A percentile compares a stretch with the other conserved stretches of the same genome.
Evolutionary conservation across 1,284 basidiomycete genomes (phyloP).

Genomic region (Phenoliferia sp.): DNA sequence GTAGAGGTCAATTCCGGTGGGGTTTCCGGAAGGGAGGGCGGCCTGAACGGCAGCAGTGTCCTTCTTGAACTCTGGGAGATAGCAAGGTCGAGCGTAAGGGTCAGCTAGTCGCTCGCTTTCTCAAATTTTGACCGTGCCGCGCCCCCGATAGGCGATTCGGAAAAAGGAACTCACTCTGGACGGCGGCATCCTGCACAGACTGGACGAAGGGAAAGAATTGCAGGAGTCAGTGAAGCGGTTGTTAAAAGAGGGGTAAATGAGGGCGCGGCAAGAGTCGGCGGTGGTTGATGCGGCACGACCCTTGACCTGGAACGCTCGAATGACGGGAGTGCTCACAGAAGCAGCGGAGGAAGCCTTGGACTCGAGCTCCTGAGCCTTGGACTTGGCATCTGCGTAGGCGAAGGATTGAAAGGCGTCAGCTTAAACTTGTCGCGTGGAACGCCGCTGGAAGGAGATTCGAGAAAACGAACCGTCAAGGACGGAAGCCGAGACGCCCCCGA

Average conservation of each 20-base stretch:
- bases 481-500: conserved; percentile 29
- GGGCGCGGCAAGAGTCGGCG: not conserved
- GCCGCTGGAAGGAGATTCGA: not conserved
- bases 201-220: conserved; percentile 14
- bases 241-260: not conserved
- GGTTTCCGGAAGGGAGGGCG: not conserved
- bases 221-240: not conserved
- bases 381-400: conserved; percentile 29
- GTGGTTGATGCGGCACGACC: no score
- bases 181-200: not conserved
- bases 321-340: not conserved
- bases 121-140: not conserved
- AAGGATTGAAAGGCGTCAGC: not conserved
- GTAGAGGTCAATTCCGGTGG: not conserved
- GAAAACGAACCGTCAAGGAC: conserved; percentile 23
- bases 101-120: not conserved
- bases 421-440: not conserved
- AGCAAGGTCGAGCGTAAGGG: not conserved
- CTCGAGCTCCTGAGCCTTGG: conserved; percentile 32
- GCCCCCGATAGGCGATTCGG: not conserved
- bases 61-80: not conserved
- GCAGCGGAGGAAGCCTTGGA: conserved; percentile 11
- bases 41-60: no score
- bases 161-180: not conserved
- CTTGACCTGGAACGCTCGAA: not conserved